phyloP scores from a whole-genome alignment of 306 rosid genomes.

The Vachellia pachyceras region DNA sequence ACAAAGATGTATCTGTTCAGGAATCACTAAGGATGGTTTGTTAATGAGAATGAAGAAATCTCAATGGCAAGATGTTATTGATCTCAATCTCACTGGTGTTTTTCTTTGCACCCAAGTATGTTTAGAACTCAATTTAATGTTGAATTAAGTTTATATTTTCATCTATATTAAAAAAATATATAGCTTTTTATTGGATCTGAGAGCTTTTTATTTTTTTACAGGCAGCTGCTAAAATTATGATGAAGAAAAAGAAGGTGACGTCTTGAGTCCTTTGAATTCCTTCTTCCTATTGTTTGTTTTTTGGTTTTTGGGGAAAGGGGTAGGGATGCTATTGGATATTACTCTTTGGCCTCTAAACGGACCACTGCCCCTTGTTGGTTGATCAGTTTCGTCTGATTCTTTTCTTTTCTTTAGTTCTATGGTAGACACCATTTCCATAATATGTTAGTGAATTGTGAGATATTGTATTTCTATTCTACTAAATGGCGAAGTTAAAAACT shows the following conservation, averaged over 20 bases:
- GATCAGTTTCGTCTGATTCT: neutral
- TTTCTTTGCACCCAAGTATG: conserved; percentile 77
- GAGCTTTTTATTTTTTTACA: conserved; percentile 41
- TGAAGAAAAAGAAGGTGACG: conserved; percentile 91
- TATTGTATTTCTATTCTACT: neutral
- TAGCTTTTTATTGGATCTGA: conserved; percentile 37
- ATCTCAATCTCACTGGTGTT: conserved; percentile 96
- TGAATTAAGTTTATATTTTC: conserved; percentile 24
- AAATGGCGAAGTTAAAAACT: neutral
- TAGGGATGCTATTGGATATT: neutral
- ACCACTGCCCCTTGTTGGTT: neutral
- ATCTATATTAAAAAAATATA: neutral
- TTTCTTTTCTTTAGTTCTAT: neutral
- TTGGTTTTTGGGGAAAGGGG: neutral
- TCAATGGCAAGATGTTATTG: conserved; percentile 96
- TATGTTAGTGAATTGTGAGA: neutral
- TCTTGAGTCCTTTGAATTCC: neutral
- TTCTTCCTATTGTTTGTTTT: neutral
- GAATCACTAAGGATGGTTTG: conserved; percentile 90
- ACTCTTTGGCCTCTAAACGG: neutral
- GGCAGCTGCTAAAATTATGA: conserved; percentile 96
- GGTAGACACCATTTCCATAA: neutral
- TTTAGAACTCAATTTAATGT: conserved; percentile 17
- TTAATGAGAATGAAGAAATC: conserved; percentile 96
- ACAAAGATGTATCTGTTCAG: conserved; percentile 51